Evolutionary conservation across 2,329 filamentous ascomycete species (phyloP).

Genomic region (Sporothrix sp.): DNA sequence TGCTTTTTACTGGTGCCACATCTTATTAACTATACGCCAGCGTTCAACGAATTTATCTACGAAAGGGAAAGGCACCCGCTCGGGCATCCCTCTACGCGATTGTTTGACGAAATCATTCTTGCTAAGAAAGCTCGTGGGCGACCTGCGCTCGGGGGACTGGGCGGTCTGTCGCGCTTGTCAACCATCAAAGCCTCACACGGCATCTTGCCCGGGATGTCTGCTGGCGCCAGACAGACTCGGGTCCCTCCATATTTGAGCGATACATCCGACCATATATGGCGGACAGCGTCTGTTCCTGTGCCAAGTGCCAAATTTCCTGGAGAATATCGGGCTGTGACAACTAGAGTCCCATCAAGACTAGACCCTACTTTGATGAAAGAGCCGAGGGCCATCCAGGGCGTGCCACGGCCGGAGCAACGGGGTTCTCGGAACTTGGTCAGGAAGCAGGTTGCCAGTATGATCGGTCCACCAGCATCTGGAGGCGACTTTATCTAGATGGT

Average conservation of each 20-base stretch:
- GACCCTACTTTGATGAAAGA: constrained; percentile 86
- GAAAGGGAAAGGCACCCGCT: constrained; percentile 60
- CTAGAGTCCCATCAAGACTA: constrained; percentile 67
- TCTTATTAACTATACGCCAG: constrained; percentile 26
- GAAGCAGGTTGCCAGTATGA: constrained; percentile 42
- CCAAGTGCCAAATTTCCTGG: constrained; percentile 53
- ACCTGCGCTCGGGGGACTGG: constrained; percentile 47
- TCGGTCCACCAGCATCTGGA: constrained; percentile 20
- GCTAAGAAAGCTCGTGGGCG: constrained; percentile 63
- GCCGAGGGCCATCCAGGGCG: constrained; percentile 78
- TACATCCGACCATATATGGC: constrained; percentile 70
- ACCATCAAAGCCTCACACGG: constrained; percentile 49
- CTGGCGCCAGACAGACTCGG: constrained; percentile 27
- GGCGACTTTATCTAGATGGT: constrained; percentile 2
- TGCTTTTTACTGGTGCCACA: too few relatives aligned
- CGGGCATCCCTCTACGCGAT: constrained; percentile 55
- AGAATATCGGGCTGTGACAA: constrained; percentile 51
- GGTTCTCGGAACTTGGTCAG: constrained; percentile 40
- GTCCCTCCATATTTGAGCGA: constrained; percentile 57
- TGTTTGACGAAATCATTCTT: constrained; percentile 78
- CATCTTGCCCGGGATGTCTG: constrained; percentile 32
- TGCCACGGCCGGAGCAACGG: constrained; percentile 55
- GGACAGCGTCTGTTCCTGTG: constrained; percentile 52
- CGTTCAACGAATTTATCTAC: constrained; percentile 77
- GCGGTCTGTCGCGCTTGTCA: constrained; percentile 44